Evolutionary conservation across 495 filamentous ascomycete species (phyloP).

Genomic region (Xylaria scruposa): DNA sequence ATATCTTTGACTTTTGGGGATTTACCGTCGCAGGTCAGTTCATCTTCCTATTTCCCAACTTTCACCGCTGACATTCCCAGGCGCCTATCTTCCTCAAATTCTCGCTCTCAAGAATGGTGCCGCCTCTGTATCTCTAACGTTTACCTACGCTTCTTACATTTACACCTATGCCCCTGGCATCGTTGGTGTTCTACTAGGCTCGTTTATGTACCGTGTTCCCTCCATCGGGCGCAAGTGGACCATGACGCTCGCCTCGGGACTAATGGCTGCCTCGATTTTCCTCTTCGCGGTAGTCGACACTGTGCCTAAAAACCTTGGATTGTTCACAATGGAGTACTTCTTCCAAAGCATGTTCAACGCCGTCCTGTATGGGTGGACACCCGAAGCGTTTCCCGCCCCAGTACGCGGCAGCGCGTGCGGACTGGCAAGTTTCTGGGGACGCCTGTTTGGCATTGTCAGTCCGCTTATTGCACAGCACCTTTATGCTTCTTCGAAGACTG

Average conservation of each 20-base stretch:
- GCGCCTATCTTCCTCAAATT: conserved; percentile 50
- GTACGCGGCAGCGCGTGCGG: conserved; percentile 61
- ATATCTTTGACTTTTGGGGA: conserved; percentile 24
- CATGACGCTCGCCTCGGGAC: conserved; percentile 53
- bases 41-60: not conserved
- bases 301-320: conserved; percentile 50
- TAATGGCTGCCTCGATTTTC: conserved; percentile 56
- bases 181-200: conserved; percentile 50
- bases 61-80: conserved; percentile 29
- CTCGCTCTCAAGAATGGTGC: conserved; percentile 49
- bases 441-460: conserved; percentile 52
- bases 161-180: conserved; percentile 55
- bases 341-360: conserved; percentile 61
- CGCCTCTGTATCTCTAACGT: conserved; percentile 29
- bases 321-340: conserved; percentile 57
- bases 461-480: conserved; percentile 50
- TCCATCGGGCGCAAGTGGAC: conserved; percentile 51
- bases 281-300: conserved; percentile 52
- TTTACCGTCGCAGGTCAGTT: conserved; percentile 22
- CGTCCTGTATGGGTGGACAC: conserved; percentile 55
- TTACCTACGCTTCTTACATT: conserved; percentile 52
- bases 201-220: conserved; percentile 47
- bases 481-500: conserved; percentile 27
- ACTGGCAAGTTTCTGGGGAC: conserved; percentile 57
- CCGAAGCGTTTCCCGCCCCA: conserved; percentile 58